Base-by-base conservation (phyloP, 1,284 basidiomycete genomes). In the Boletellus deceptivus region DNA sequence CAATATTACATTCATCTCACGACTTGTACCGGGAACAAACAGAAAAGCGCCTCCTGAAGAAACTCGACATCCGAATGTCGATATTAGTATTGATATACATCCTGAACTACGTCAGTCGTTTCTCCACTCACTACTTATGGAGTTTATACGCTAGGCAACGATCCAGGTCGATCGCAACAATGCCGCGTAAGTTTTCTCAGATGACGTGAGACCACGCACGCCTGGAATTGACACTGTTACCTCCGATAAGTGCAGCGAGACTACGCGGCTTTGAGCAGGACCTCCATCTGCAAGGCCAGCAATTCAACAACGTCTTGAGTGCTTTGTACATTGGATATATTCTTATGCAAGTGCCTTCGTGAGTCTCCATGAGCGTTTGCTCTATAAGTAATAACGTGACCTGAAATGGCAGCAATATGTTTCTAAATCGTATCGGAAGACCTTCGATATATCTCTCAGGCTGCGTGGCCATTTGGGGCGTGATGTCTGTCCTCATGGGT, bases 381-480 rank as follows among this genome's bases (percentile, higher is more conserved):
- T 31, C 25, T 43, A 14, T 43, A 18, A 36, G 14, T 20, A 22
- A 31, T 31, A 33, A 42, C 3, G 2, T 31, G 13, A 29, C 24
- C 29, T 34, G 24, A 22, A 17, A 35, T 18, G 35, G 33, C 22
- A 89, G 85, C 7, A 89, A 90, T 61, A 86, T 89, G 77, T 80
- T 87, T 55, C 63, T 91, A 47, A 85, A 88, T 61, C 75, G 77
- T 55, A 79, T 86, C 43, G 87, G 86, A 41, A 81, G 75, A 57
- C 91, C 90, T 0, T 91, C 88, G 0, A 61, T 88, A 46, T 92
- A 91, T 68, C 75, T 93, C 9, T 84, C 89, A 0, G 58, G 62
- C 43, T 89, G 85, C 57, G 90, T 93, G 83, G 70, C 76, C 22
- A 59, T 84, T 47, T 91, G 88, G 88, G 89, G 88, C 6, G 67